These are phyloP conservation scores for Houttuynia cordata DNA, from an alignment of 164 flowering plant genomes.

Conservation along the genomic window DNA sequence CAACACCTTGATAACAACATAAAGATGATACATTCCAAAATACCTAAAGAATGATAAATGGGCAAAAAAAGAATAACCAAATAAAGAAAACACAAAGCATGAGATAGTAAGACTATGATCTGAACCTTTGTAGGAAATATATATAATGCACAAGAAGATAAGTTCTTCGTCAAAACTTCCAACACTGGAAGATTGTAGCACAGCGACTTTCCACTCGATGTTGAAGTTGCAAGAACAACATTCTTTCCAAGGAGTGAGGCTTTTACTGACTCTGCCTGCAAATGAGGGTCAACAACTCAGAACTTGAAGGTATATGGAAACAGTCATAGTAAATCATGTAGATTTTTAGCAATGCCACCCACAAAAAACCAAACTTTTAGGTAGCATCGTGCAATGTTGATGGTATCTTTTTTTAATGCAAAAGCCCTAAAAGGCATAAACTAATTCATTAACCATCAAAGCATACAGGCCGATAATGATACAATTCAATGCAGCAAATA, in stretches of 20 bases:
- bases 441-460: no score
- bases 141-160: constrained; percentile 63
- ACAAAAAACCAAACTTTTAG: no score
- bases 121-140: constrained; percentile 92
- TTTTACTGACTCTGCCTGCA: constrained; percentile 64
- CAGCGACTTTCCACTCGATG: constrained; percentile 97
- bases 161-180: constrained; percentile 51
- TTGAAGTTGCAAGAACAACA: constrained; percentile 88
- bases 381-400: no score
- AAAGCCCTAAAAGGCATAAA: no score
- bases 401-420: no score
- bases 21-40: no score
- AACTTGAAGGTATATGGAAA: not conserved
- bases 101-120: not conserved
- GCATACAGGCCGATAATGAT: no score
- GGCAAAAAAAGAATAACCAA: not conserved
- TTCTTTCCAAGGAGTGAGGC: constrained; percentile 68
- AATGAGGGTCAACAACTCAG: not conserved
- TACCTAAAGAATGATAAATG: no score
- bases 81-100: not conserved
- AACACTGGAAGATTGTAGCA: constrained; percentile 93
- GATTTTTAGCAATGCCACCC: not conserved
- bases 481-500: no score
- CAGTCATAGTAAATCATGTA: not conserved
- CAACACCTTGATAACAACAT: no score